phyloP scores from a whole-genome alignment of 495 filamentous ascomycete genomes.

The Penicillium arizonense region DNA sequence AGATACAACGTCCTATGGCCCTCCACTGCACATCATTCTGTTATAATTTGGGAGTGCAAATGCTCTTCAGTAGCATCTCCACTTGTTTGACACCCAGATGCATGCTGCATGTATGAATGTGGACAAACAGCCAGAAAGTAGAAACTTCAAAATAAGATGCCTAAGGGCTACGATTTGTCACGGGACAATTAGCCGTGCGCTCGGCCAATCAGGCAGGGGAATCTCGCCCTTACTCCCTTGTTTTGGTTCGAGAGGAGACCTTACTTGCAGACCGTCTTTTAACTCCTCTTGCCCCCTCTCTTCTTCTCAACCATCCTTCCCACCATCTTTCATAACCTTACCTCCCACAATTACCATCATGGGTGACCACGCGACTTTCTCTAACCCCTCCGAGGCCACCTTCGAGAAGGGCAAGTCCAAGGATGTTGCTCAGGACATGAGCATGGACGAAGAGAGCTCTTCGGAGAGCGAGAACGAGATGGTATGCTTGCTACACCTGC shows the following conservation, averaged over 20 bases:
- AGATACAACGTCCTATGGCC: no score
- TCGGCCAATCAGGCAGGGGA: conserved; percentile 20
- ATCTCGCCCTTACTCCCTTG: conserved; percentile 27
- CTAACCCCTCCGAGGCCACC: conserved; percentile 36
- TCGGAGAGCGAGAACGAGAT: conserved; percentile 65
- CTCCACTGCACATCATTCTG: no score
- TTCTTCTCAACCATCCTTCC: neutral
- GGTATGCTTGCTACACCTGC: conserved; percentile 41
- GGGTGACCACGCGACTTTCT: conserved; percentile 37
- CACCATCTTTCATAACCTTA: conserved; percentile 2
- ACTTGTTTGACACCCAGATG: no score
- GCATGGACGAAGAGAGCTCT: conserved; percentile 68
- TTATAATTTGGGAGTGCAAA: no score
- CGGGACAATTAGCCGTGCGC: conserved; percentile 11
- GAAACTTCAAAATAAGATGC: neutral
- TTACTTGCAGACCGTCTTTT: conserved; percentile 31
- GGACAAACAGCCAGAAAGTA: no score
- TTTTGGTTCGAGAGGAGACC: conserved; percentile 26
- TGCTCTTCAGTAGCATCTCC: no score
- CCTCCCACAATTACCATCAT: conserved; percentile 25
- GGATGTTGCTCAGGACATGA: conserved; percentile 52
- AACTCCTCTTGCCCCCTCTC: conserved; percentile 7
- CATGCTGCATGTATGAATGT: no score
- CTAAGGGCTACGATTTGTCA: conserved; percentile 20
- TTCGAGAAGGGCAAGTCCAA: conserved; percentile 61